A percentile compares a stretch with the other conserved stretches of the same genome.
phyloP scores from a whole-genome alignment of 1,139 yeast species.

The Hansenula sp. region DNA sequence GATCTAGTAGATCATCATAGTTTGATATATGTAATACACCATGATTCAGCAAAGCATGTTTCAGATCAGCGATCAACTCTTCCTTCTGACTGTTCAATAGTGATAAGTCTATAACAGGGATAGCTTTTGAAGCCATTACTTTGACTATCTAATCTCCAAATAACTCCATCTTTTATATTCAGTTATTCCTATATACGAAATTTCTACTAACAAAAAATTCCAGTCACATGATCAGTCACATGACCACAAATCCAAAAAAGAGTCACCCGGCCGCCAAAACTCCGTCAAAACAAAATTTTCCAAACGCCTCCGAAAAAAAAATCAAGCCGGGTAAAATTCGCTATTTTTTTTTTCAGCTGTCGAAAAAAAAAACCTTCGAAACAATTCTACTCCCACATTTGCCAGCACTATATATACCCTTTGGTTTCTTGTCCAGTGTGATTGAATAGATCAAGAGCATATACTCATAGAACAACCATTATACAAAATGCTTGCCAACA shows the following conservation, averaged over 20 bases:
- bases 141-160: background rate
- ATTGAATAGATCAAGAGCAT: background rate
- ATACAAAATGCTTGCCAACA: constrained; percentile 21
- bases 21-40: constrained; percentile 53
- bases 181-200: too few species aligned
- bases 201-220: too few species aligned
- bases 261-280: too few species aligned
- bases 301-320: background rate
- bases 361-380: constrained; percentile 5
- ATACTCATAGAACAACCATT: background rate
- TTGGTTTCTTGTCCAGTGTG: background rate
- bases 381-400: constrained; percentile 4
- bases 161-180: too few species aligned
- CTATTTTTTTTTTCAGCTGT: background rate
- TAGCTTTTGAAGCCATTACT: constrained; percentile 4
- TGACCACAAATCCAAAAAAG: too few species aligned
- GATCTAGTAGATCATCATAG: constrained; percentile 19
- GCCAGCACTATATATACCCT: constrained; percentile 1
- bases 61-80: constrained; percentile 26
- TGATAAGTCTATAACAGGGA: constrained; percentile 22
- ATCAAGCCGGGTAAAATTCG: background rate
- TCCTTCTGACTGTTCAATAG: constrained; percentile 16
- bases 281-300: too few species aligned
- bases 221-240: too few species aligned
- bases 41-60: constrained; percentile 44